Percentiles rank a stretch among this genome's conserved stretches.
These are phyloP conservation scores for Xylariaceae sp. DNA, from an alignment of 2,329 filamentous ascomycete species.

Conservation along the genomic window DNA sequence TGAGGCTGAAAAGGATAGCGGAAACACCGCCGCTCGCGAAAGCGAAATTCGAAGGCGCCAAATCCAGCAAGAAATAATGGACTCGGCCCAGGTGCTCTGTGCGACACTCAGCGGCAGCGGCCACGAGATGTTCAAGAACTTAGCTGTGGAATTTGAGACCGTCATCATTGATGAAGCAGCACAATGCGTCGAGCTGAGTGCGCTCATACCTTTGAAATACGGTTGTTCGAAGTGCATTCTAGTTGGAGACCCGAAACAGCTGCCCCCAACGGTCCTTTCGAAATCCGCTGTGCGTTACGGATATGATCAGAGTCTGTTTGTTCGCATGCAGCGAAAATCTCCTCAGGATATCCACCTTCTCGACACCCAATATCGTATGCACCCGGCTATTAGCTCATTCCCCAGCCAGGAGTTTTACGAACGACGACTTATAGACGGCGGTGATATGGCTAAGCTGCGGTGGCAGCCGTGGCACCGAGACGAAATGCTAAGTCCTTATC, in stretches of 20 bases:
- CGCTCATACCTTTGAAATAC: slow-evolving; percentile 94
- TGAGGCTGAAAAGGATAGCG: slow-evolving; percentile 80
- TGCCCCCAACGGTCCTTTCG: slow-evolving; percentile 93
- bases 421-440: slow-evolving; percentile 77
- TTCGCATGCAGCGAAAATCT: slow-evolving; percentile 93
- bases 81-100: slow-evolving; percentile 88
- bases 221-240: slow-evolving; percentile 95
- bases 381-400: slow-evolving; percentile 90
- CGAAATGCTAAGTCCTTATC: slow-evolving; percentile 79
- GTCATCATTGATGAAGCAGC: slow-evolving; percentile 98
- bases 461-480: slow-evolving; percentile 81
- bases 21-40: slow-evolving; percentile 76
- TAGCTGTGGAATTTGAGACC: slow-evolving; percentile 96
- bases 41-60: slow-evolving; percentile 79
- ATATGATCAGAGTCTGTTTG: slow-evolving; percentile 97
- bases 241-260: slow-evolving; percentile 94
- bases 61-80: slow-evolving; percentile 86
- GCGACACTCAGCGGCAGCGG: slow-evolving; percentile 92
- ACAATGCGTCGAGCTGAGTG: slow-evolving; percentile 95
- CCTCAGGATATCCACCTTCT: slow-evolving; percentile 85
- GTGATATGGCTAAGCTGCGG: slow-evolving; percentile 73
- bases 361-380: slow-evolving; percentile 99
- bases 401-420: slow-evolving; percentile 93
- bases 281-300: slow-evolving; percentile 88
- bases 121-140: slow-evolving; percentile 92